Percentiles rank a stretch among this genome's conserved stretches.
phyloP scores from a whole-genome alignment of 2,329 filamentous ascomycete species.

The Colletotrichum incanum region DNA sequence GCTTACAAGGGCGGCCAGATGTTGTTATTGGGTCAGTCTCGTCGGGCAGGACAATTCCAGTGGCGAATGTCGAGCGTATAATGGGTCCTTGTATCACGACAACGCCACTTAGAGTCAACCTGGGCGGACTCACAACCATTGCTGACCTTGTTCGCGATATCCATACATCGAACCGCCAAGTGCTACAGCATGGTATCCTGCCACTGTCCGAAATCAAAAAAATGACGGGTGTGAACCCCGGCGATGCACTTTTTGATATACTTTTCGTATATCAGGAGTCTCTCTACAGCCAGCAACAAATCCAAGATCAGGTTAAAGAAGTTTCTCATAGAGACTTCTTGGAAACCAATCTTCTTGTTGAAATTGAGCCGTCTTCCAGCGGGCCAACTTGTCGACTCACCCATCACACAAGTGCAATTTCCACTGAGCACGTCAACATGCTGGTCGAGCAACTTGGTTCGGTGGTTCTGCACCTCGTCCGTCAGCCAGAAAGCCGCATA shows the following conservation, averaged over 20 bases:
- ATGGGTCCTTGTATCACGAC: constrained; percentile 87
- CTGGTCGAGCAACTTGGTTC: constrained; percentile 75
- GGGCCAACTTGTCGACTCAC: constrained; percentile 63
- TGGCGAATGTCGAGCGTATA: constrained; percentile 79
- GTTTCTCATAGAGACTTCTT: constrained; percentile 77
- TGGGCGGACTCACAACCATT: constrained; percentile 66
- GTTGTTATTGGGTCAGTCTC: constrained; percentile 84
- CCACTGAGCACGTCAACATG: constrained; percentile 67
- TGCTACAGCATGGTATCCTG: constrained; percentile 75
- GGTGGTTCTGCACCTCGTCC: constrained; percentile 56
- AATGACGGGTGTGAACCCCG: constrained; percentile 67
- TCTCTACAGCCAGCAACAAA: constrained; percentile 56
- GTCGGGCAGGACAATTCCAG: constrained; percentile 83
- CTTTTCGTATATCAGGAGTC: constrained; percentile 91
- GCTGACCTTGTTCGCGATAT: constrained; percentile 75
- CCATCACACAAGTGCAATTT: constrained; percentile 65
- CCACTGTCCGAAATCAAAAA: constrained; percentile 80
- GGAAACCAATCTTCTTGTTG: constrained; percentile 83
- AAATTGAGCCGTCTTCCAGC: constrained; percentile 76
- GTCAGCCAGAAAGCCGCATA: constrained; percentile 8
- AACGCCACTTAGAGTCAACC: constrained; percentile 78
- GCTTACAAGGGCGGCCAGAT: constrained; percentile 76
- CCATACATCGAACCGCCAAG: constrained; percentile 76
- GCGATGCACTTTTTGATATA: constrained; percentile 79
- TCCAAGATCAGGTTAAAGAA: constrained; percentile 62